Conservation (phyloP, 2,329 filamentous ascomycete species). For the Penicillium italicum region DNA sequence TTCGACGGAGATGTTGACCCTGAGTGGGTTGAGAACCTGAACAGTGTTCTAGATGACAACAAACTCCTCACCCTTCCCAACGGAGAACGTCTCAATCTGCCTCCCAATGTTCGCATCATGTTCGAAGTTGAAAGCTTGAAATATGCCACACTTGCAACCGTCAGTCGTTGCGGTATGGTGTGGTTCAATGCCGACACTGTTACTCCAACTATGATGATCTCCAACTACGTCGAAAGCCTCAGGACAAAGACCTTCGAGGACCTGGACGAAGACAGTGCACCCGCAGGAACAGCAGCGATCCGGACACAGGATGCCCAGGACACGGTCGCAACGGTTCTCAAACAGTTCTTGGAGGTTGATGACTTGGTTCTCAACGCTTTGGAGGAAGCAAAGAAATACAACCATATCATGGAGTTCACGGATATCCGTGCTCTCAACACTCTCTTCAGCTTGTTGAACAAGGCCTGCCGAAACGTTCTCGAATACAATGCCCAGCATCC, state of each 20-base stretch:
- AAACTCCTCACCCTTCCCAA: conserved; percentile 96
- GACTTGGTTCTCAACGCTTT: conserved; percentile 77
- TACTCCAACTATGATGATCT: conserved; percentile 84
- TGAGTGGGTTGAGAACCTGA: conserved; percentile 99
- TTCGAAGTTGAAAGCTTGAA: conserved; percentile 98
- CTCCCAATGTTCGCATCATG: conserved; percentile 96
- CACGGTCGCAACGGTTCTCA: conserved; percentile 74
- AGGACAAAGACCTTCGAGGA: conserved; percentile 86
- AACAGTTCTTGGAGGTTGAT: conserved; percentile 70
- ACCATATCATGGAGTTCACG: conserved; percentile 98
- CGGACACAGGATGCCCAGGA: conserved; percentile 76
- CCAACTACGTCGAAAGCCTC: conserved; percentile 82
- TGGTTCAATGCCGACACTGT: conserved; percentile 99
- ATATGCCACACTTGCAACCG: conserved; percentile 96
- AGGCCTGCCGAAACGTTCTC: conserved; percentile 83
- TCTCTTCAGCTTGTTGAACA: conserved; percentile 92
- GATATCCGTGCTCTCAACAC: conserved; percentile 85
- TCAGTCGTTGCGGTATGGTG: conserved; percentile 99
- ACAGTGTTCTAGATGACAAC: conserved; percentile 99
- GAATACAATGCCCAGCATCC: conserved; percentile 94
- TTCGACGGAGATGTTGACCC: conserved; percentile 99
- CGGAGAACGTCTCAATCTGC: conserved; percentile 92
- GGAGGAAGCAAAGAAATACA: conserved; percentile 69
- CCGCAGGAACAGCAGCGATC: conserved; percentile 69
- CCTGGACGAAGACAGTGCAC: conserved; percentile 83